Base-by-base conservation (phyloP, 306 rosid genomes). In the Castanea sativa region DNA sequence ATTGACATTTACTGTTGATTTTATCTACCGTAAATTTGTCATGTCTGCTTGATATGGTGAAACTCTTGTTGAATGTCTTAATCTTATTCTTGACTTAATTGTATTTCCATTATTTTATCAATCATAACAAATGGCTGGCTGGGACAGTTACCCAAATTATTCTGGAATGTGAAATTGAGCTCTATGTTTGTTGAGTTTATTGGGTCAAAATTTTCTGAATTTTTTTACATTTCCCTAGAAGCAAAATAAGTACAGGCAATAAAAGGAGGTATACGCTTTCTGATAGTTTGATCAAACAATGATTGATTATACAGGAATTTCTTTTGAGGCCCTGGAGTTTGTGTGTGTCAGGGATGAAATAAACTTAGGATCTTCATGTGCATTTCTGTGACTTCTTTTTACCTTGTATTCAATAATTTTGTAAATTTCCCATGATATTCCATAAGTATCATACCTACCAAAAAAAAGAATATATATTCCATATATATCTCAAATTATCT, bases 41-140 rank as follows among this genome's bases (percentile, higher is more conserved):
- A 30, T 75, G 38, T 32, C 45, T 55, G 76, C 80, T 65, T 80
- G 74, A 80, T 75, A 65, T 56, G 25, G 32, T n/a, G 74, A 71
- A 80, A 16, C 73, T 19, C 63, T 49, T 59, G 20, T 45, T 53
- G 25, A 67, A 63, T 25, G 43, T 71, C 78, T 29, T 30, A 41
- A 69, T 56, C n/a, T 52, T 63, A 57, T 20, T 73, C 11, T 51
- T 61, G 27, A 73, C 52, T 41, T 57, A 41, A 30, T 71, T 76
- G 73, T 59, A 41, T 25, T 73, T 43, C 55, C n/a, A 5, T 58
- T 20, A 60, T 63, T 49, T 35, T 69, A 32, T 65, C 6, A 32
- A 11, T 23, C 65, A 60, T 49, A 55, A 69, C 23, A 41, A 55
- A 71, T 68, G 80, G 29, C 16, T 41, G 25, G 16, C 16, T 51